Base-by-base conservation (phyloP, 305 asterid genomes). In the Rubia occidens region DNA sequence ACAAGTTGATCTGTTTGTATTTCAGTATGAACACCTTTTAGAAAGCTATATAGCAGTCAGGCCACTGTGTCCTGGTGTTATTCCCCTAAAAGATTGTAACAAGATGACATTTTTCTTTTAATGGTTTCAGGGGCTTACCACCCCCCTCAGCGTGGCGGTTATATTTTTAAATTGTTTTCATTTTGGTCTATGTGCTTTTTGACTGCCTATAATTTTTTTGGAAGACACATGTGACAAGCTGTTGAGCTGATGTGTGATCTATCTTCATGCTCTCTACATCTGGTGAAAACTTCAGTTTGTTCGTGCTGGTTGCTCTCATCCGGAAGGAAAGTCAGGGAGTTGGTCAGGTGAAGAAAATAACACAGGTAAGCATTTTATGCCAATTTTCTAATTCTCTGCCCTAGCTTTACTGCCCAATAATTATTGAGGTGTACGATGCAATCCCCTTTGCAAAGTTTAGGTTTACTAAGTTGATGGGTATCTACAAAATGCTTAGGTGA, bases 281-380 rank as follows among this genome's bases (percentile, higher is more conserved):
- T 42, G 39, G 32, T 65, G 37, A 68, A 40, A 63, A 39, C 61
- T 55, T 62, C 78, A 77, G 81, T 39, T 71, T 55, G 73, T 47
- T 55, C 71, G 63, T 71, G 71, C 54, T 69, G 59, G 68, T 64
- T 44, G 69, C 74, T 66, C 61, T 39, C 64, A n/a, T 66, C 78
- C 63, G 55, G 74, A 60, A 66, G 73, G 66, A 74, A 77, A 64
- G 74, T 24, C 59, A 40, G 77, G 59, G 74, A 59, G 71, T 64
- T 47, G 74, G 58, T 43, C 77, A 45, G 59, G 20, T 69, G 74
- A 71, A 49, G 72, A 75, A 79, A 68, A 70, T 61, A 68, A 53
- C 20, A 47, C 67, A 15, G 86, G 92, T 84, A 77, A 74, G 43
- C 43, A 20, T 73, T 85, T 40, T 44, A 56, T 47, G 6, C 53